Evolutionary conservation across 495 filamentous ascomycete genomes (phyloP), one percentile per base, ranked within the genome.

Genomic region (Talaromyces wortmannii): DNA sequence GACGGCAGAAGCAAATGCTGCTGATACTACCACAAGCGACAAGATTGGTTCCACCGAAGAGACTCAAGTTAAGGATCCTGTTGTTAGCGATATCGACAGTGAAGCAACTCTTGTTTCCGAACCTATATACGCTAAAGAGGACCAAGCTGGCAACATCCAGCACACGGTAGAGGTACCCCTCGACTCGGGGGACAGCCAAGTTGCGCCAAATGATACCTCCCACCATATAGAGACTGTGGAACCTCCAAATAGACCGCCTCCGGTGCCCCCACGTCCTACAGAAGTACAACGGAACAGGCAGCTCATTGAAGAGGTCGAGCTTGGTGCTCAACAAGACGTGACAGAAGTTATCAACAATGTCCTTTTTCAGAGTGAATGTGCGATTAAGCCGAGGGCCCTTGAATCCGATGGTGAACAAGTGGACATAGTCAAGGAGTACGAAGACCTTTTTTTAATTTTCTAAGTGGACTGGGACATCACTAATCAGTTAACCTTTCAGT

Each of bases 291-390:
- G 59, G 0, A 65, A 74, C 53, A 71, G 67, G 52, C 67, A 73
- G 18, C 57, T 75, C 50, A 68, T 69, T 11, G 78, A 83, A 42
- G 81, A 86, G 50, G 66, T 85, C 0, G 82, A 86, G 65, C 76
- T 83, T 60, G 78, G 80, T 16, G 78, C 83, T 23, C 82, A 92
- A 63, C 92, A 97, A 72, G 94, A 98, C 72, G 94, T 96, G 6
- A 91, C 88, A 8, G 94, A 98, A 67, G 92, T 96, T 40, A 92
- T 96, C 66, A 90, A 90, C 42, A 92, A 94, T 64, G 85, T 95
- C 18, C 79, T 95, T 36, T 91, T 92, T 59, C 88, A 92, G 42
- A 77, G 96, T n/a, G 85, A 90, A 63, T 90, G 89, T 58, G 92
- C 91, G 4, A 91, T 96, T 62, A 84, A 82, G 58, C 79, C 90